phyloP scores from a whole-genome alignment of 805 yeast species.

The Sugiyamaella floridensis region DNA sequence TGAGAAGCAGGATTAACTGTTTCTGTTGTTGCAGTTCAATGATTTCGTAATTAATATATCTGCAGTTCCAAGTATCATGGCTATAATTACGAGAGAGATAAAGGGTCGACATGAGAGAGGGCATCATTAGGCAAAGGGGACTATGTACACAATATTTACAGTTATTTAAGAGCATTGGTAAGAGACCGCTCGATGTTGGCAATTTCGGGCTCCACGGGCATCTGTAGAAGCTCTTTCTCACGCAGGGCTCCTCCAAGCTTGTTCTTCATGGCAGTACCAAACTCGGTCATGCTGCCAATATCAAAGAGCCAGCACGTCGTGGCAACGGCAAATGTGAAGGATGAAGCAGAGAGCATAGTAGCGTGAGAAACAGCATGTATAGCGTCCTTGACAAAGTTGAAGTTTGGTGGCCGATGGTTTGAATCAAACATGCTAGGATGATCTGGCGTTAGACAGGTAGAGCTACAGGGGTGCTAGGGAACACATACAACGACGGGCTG shows the following conservation, averaged over 20 bases:
- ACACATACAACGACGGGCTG: conserved; percentile 49
- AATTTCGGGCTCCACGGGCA: conserved; percentile 19
- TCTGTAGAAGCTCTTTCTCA: conserved; percentile 9
- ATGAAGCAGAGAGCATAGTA: conserved; percentile 62
- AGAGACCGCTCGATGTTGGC: conserved; percentile 15
- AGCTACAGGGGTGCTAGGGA: background rate
- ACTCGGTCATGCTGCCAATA: conserved; percentile 60
- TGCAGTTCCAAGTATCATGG: background rate
- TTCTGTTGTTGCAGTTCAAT: background rate
- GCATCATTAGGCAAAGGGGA: background rate
- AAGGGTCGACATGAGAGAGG: background rate
- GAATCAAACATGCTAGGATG: conserved; percentile 74
- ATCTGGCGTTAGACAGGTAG: conserved; percentile 27
- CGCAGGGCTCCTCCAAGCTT: conserved; percentile 58
- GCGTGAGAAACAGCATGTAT: conserved; percentile 80
- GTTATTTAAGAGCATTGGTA: conserved; percentile 11
- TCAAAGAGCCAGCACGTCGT: conserved; percentile 80
- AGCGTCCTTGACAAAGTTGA: conserved; percentile 75
- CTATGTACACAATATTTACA: conserved; percentile 3
- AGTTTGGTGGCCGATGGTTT: conserved; percentile 80
- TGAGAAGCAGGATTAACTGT: background rate
- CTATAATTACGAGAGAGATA: background rate
- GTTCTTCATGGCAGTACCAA: conserved; percentile 59
- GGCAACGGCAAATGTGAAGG: conserved; percentile 62
- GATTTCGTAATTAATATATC: background rate